Evolutionary conservation across 2,329 filamentous ascomycete genomes (phyloP), one percentile per base, ranked within the genome.

Genomic region (Penicillium freii): DNA sequence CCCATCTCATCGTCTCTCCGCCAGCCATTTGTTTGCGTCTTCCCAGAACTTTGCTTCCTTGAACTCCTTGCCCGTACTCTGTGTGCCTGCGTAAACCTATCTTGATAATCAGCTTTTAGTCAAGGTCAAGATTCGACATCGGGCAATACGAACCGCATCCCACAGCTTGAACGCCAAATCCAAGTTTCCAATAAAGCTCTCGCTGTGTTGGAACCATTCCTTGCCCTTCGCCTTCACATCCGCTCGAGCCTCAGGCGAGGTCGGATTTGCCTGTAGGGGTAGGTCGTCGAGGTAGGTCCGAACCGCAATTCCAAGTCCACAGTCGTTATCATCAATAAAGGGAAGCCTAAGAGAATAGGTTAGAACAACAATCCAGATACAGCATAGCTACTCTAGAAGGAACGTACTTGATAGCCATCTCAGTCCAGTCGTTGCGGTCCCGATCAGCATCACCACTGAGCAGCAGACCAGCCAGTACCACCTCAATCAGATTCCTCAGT

Each of bases 401-500:
- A 19, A 75, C 84, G 70, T 81, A 93, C 91, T 84, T 84, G 63
- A 90, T 83, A 63, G 87, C 87, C 57, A 97, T 81, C 46, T 88
- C 83, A 54, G 86, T 77, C 72, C 85, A 83, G 69, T 90, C 87
- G 13, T 83, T 79, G 54, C 86, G 81, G 57, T 88, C 84, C 39
- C 92, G 85, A 57, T 89, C 82, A 21, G 87, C 89, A 68, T 95
- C 90, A 7, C 87, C 91, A 66, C 87, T 87, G 68, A 97, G 81
- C 65, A 97, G 87, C 79, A 96, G 85, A 31, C 89, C 88, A 6
- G 87, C 87, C 21, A 92, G 81, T 61, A 93, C 85, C 42, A 91
- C 89, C 75, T 99, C 94, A 15, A 94, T 78, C 36, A 97, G 77
- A 71, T 96, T 92, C 47, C 94, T 86, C 62, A 96, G 82, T 34